These are phyloP conservation scores for Phytophthora podocarpi DNA, from an alignment of 352 stramenopile genomes.

Conservation along the genomic window DNA sequence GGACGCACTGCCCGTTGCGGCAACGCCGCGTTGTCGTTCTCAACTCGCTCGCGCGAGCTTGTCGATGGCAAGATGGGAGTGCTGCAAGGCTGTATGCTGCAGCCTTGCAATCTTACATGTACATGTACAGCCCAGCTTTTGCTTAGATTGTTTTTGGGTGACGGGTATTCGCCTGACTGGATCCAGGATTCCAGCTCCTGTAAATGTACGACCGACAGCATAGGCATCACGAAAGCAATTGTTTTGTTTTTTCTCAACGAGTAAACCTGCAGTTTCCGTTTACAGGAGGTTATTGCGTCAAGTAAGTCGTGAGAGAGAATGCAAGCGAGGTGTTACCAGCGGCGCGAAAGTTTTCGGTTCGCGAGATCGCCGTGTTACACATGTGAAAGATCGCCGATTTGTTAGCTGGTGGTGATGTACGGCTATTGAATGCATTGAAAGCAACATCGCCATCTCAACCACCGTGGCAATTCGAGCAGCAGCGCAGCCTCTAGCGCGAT, in stretches of 20 bases:
- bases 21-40: background rate
- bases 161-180: constrained; percentile 10
- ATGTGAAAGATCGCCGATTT: constrained; percentile 13
- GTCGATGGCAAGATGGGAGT: constrained; percentile 2
- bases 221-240: constrained; percentile 4
- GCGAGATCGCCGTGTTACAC: constrained; percentile 20
- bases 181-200: no score
- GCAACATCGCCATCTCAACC: no score
- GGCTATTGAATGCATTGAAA: no score
- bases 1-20: background rate
- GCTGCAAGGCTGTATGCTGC: no score
- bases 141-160: no score
- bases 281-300: constrained; percentile 10
- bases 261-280: constrained; percentile 4
- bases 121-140: no score
- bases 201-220: no score
- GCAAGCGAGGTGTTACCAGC: background rate
- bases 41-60: background rate
- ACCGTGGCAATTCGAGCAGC: no score
- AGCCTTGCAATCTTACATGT: background rate
- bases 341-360: constrained; percentile 24
- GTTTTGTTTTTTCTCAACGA: background rate
- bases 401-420: background rate
- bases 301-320: constrained; percentile 11
- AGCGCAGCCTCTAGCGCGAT: no score